Base-by-base conservation (phyloP, 1,284 basidiomycete genomes). In the Malassezia dermatis region DNA sequence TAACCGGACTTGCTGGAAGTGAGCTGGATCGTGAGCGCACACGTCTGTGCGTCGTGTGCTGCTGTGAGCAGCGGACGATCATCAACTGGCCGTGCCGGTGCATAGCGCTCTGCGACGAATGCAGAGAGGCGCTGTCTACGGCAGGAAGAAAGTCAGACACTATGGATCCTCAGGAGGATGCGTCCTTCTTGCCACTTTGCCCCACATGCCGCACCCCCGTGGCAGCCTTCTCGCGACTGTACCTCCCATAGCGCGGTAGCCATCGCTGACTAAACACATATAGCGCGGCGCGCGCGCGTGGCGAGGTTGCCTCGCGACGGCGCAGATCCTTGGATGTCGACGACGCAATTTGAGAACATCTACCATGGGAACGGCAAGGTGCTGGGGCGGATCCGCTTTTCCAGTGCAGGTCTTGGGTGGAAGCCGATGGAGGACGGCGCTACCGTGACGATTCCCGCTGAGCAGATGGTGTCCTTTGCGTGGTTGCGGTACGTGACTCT, bases 271-370 rank as follows among this genome's bases (percentile, higher is more conserved):
- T 51, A 48, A 56, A 26, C 53, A 42, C 17, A 1, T 11, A 39
- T n/a, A 21, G 31, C 21, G 32, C 19, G 21, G 12, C 44, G 43
- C 51, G 51, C 37, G 17, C 48, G 48, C 48, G 48, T 46, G 43
- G 44, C 43, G 35, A 10, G 11, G 32, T 39, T 26, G 26, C 46
- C 30, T 43, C 41, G 27, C 21, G 19, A 43, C 35, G 41, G 50
- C 50, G 40, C 32, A 41, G 31, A 35, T 35, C 57, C 40, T 34
- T n/a, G 42, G 28, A 66, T 73, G 61, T 27, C 44, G 21, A 68
- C 74, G 56, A 81, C 79, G 73, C 86, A 89, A 68, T 90, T 89
- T 70, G 88, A 90, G 69, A 79, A 79, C 56, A 78, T 95, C 64
- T 94, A 81, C 73, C 82, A 86, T 77, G 86, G 83, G 8, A 79